Evolutionary conservation across 805 yeast species (phyloP).

Genomic region (Pichia cabralensis): DNA sequence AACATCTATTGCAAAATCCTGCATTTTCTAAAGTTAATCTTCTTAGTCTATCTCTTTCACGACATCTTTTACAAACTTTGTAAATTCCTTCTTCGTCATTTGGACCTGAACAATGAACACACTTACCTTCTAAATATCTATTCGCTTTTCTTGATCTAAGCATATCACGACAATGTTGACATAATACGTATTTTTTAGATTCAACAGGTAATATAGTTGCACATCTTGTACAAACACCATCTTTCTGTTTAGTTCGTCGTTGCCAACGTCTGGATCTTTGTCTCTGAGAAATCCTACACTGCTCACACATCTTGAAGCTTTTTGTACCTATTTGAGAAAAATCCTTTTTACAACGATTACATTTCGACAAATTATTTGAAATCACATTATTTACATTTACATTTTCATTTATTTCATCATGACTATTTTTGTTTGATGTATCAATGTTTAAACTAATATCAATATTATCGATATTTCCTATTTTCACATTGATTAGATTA

Average conservation of each 20-base stretch:
- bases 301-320: slow-evolving; percentile 47
- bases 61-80: slow-evolving; percentile 58
- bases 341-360: slow-evolving; percentile 52
- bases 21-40: slow-evolving; percentile 44
- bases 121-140: slow-evolving; percentile 52
- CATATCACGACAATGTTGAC: slow-evolving; percentile 49
- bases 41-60: slow-evolving; percentile 50
- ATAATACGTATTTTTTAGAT: slow-evolving; percentile 39
- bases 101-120: slow-evolving; percentile 62
- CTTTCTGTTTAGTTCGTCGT: slow-evolving; percentile 44
- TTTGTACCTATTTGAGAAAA: slow-evolving; percentile 40
- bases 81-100: slow-evolving; percentile 34
- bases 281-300: slow-evolving; percentile 55
- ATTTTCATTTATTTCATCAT: not conserved
- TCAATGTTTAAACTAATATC: no score
- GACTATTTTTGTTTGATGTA: no score
- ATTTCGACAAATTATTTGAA: no score
- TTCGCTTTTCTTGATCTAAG: slow-evolving; percentile 46
- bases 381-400: slow-evolving; percentile 1
- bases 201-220: slow-evolving; percentile 40
- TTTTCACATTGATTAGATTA: no score
- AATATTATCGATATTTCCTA: no score
- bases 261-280: slow-evolving; percentile 60
- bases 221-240: slow-evolving; percentile 58
- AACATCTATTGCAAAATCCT: slow-evolving; percentile 59